Evolutionary conservation across 1,284 basidiomycete species (phyloP).

Genomic region (Cutaneotrichosporon dermatis): DNA sequence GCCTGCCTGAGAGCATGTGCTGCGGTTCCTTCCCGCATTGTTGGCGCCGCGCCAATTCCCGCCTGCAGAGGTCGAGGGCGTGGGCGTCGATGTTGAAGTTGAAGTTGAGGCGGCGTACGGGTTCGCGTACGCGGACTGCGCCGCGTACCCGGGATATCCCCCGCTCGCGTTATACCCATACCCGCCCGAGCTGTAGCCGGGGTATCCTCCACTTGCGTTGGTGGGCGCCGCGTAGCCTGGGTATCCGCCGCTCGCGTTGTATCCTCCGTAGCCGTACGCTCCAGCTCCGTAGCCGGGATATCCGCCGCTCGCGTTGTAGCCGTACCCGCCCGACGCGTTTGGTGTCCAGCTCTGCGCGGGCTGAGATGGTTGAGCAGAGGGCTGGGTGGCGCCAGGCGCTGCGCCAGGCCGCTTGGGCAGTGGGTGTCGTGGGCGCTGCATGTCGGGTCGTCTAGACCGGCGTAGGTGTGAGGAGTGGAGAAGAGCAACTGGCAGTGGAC

Average conservation of each 20-base stretch:
- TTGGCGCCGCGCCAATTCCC: too few relatives aligned
- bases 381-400: neutral
- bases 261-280: neutral
- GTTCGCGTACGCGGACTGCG: neutral
- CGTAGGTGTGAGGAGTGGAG: neutral
- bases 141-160: neutral
- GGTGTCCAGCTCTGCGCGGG: too few relatives aligned
- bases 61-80: too few relatives aligned
- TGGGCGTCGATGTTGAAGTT: too few relatives aligned
- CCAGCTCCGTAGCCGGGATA: neutral
- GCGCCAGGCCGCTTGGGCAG: neutral
- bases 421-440: conserved; percentile 5
- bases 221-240: too few relatives aligned
- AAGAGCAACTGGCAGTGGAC: neutral
- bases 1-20: too few relatives aligned
- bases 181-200: conserved; percentile 2
- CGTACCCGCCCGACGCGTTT: neutral
- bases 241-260: conserved; percentile 6
- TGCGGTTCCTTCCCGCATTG: too few relatives aligned
- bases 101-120: neutral
- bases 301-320: neutral
- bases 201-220: conserved; percentile 5
- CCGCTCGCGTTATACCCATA: conserved; percentile 11
- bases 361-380: too few relatives aligned
- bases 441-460: neutral